Conservation (phyloP, 2,329 filamentous ascomycete species). For the Xylariomycetidae sp. region DNA sequence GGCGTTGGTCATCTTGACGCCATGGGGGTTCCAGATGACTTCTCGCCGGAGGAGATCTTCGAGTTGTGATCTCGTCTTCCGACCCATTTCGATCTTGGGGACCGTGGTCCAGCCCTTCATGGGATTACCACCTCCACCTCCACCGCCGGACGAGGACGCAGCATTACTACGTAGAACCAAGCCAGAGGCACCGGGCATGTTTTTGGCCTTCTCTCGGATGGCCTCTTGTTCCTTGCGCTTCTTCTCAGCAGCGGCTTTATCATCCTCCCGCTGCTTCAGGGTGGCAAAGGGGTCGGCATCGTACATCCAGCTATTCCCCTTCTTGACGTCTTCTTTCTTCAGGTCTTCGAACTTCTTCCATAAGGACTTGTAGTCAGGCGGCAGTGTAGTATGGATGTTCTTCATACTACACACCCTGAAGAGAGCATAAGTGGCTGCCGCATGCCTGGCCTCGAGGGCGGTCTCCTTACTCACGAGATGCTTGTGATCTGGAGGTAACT, state of each 20-base stretch:
- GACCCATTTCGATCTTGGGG: constrained; percentile 90
- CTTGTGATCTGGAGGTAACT: constrained; percentile 71
- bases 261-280: constrained; percentile 72
- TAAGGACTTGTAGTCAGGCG: constrained; percentile 80
- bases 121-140: constrained; percentile 31
- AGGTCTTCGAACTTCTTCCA: constrained; percentile 89
- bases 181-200: constrained; percentile 55
- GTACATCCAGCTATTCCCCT: constrained; percentile 85
- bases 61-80: constrained; percentile 70
- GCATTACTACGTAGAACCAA: constrained; percentile 47
- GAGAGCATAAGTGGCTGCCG: constrained; percentile 85
- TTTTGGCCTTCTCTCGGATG: constrained; percentile 62
- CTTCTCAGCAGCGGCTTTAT: constrained; percentile 71
- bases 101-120: constrained; percentile 78
- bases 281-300: constrained; percentile 90
- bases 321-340: constrained; percentile 75
- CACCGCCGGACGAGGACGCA: constrained; percentile 23
- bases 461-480: constrained; percentile 72
- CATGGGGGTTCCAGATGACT: constrained; percentile 83
- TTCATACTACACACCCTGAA: constrained; percentile 93
- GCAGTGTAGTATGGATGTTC: constrained; percentile 91
- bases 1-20: constrained; percentile 55
- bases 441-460: constrained; percentile 86
- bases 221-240: constrained; percentile 68
- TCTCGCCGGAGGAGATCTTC: constrained; percentile 75